These are phyloP conservation scores for Malassezia dermatis DNA, from an alignment of 1,284 basidiomycete species.

Conservation along the genomic window DNA sequence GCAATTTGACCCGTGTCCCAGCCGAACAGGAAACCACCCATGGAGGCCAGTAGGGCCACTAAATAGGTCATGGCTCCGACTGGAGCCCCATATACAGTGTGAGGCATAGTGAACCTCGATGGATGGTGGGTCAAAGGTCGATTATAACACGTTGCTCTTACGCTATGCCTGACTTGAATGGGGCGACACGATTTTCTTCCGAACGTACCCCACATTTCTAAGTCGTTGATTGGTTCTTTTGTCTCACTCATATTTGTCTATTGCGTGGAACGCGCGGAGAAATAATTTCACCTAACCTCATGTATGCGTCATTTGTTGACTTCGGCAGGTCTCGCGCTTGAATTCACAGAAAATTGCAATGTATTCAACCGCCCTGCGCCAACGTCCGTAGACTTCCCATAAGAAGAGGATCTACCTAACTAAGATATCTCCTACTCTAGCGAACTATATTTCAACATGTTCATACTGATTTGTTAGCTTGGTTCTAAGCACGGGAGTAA, in stretches of 20 bases:
- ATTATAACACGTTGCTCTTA: too few species aligned
- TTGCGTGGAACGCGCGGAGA: neutral
- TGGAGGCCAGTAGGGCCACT: constrained; percentile 61
- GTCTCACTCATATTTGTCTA: neutral
- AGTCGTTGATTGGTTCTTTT: neutral
- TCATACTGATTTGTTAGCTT: neutral
- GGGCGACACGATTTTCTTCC: neutral
- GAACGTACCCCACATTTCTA: neutral
- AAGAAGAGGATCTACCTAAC: neutral
- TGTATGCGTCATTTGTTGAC: neutral
- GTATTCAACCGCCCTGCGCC: neutral
- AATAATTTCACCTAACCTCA: neutral
- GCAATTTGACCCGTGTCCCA: constrained; percentile 66
- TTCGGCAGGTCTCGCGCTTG: neutral
- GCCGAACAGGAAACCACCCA: constrained; percentile 69
- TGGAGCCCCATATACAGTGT: constrained; percentile 22
- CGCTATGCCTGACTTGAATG: neutral
- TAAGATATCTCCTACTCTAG: neutral
- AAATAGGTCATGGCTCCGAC: constrained; percentile 54
- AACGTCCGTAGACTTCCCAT: neutral
- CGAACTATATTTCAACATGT: neutral
- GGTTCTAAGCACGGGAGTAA: neutral
- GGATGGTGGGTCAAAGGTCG: neutral
- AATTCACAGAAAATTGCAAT: neutral
- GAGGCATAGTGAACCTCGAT: neutral